Conservation (phyloP, 2,329 filamentous ascomycete species). For the Capronia coronata region DNA sequence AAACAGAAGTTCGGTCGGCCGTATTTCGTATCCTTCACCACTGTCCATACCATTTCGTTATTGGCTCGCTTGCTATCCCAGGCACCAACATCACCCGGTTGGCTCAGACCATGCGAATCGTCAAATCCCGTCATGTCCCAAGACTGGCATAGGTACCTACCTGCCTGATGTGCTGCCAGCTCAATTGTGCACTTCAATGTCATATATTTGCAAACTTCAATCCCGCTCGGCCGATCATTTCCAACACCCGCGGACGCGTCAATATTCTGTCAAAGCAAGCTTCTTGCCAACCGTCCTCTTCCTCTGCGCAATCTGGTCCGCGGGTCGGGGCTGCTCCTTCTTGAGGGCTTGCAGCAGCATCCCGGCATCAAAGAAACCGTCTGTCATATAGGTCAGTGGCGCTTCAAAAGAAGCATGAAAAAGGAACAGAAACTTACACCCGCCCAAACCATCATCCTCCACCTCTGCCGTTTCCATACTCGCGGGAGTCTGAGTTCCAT, state of each 20-base stretch:
- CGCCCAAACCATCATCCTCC: slow-evolving; percentile 83
- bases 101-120: slow-evolving; percentile 15
- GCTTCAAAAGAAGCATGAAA: slow-evolving; percentile 28
- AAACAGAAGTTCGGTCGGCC: background rate
- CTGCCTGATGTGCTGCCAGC: no score
- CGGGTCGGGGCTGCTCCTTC: slow-evolving; percentile 35
- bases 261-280: slow-evolving; percentile 44
- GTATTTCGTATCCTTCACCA: slow-evolving; percentile 6
- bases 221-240: background rate
- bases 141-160: background rate
- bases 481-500: slow-evolving; percentile 54
- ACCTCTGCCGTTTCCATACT: slow-evolving; percentile 61
- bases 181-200: background rate
- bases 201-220: slow-evolving; percentile 7
- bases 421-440: slow-evolving; percentile 63
- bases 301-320: slow-evolving; percentile 27
- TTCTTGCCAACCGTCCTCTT: slow-evolving; percentile 44
- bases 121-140: slow-evolving; percentile 1
- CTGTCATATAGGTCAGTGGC: slow-evolving; percentile 44
- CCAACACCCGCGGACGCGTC: slow-evolving; percentile 6
- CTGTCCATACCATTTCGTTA: slow-evolving; percentile 1
- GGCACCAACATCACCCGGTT: slow-evolving; percentile 15
- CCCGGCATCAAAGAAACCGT: slow-evolving; percentile 95
- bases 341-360: slow-evolving; percentile 67
- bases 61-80: slow-evolving; percentile 23